Evolutionary conservation across 148 eudicot species (phyloP).

Genomic region (Arctostaphylos glauca): DNA sequence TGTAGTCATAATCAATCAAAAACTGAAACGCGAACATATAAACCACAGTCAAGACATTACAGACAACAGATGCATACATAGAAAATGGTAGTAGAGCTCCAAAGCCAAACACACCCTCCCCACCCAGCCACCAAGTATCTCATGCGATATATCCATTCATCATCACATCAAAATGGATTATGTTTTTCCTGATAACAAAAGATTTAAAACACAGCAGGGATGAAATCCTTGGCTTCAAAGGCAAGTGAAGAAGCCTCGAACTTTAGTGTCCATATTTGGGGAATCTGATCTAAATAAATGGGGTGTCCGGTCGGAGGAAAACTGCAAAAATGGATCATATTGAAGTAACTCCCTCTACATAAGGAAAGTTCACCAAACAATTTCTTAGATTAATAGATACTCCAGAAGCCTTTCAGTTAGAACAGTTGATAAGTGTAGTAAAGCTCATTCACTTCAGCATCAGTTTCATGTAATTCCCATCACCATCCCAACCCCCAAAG

Average conservation of each 20-base stretch:
- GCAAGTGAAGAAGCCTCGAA: background rate
- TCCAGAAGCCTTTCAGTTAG: background rate
- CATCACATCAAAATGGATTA: conserved; percentile 9
- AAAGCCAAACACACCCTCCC: background rate
- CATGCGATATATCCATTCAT: background rate
- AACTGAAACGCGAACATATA: conserved; percentile 1
- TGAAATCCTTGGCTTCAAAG: background rate
- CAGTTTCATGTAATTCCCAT: background rate
- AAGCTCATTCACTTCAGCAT: background rate
- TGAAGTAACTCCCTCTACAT: background rate
- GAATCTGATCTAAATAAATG: background rate
- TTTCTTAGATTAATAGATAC: background rate
- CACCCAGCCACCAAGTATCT: background rate
- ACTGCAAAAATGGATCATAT: background rate
- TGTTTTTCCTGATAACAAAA: background rate
- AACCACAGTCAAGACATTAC: background rate
- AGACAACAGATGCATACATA: background rate
- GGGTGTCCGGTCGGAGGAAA: background rate
- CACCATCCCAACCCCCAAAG: background rate
- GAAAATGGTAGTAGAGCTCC: background rate
- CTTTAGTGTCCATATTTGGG: background rate
- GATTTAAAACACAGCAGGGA: background rate
- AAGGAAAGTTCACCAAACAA: background rate
- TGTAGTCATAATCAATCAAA: conserved; percentile 9
- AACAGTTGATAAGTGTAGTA: background rate